A percentile compares a stretch with the other conserved stretches of the same genome.
Conservation (phyloP, 495 filamentous ascomycete species). For the Penicillium turbatum region DNA sequence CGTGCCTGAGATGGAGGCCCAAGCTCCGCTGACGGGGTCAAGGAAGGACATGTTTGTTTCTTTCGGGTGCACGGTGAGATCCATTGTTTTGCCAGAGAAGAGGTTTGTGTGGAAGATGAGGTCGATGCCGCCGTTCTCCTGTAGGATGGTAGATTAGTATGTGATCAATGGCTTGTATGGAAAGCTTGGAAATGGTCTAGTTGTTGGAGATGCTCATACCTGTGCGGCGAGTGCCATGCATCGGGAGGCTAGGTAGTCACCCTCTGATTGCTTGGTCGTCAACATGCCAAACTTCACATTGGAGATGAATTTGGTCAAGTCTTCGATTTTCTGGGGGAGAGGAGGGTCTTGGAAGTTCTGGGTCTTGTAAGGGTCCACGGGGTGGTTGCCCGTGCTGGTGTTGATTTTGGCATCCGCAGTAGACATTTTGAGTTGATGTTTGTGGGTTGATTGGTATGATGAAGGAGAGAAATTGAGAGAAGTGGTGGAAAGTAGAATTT, state of each 20-base stretch:
- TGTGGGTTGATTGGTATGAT: background rate
- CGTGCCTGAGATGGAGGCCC: conserved; percentile 77
- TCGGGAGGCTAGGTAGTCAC: conserved; percentile 66
- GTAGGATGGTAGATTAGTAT: background rate
- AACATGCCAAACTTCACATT: conserved; percentile 77
- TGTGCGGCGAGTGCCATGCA: conserved; percentile 90
- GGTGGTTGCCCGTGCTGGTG: conserved; percentile 53
- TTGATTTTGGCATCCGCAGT: conserved; percentile 43
- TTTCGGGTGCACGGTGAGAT: conserved; percentile 62
- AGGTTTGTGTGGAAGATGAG: conserved; percentile 93
- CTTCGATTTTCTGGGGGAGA: conserved; percentile 74
- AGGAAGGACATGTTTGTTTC: conserved; percentile 86
- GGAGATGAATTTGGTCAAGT: conserved; percentile 63
- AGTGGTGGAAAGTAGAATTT: background rate
- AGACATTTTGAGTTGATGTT: conserved; percentile 28
- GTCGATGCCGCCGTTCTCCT: conserved; percentile 78
- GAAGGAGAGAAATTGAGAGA: background rate
- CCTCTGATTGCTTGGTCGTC: conserved; percentile 63
- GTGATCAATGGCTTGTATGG: background rate
- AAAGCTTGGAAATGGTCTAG: background rate
- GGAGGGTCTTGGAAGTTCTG: conserved; percentile 61
- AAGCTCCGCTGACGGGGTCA: conserved; percentile 61
- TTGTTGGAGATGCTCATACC: conserved; percentile 41
- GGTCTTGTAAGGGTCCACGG: conserved; percentile 76
- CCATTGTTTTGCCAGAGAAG: conserved; percentile 86